Percentiles rank a stretch among this genome's conserved stretches.
Evolutionary conservation across 768 basidiomycete species (phyloP).

Genomic region (Rhodocollybia butyracea): DNA sequence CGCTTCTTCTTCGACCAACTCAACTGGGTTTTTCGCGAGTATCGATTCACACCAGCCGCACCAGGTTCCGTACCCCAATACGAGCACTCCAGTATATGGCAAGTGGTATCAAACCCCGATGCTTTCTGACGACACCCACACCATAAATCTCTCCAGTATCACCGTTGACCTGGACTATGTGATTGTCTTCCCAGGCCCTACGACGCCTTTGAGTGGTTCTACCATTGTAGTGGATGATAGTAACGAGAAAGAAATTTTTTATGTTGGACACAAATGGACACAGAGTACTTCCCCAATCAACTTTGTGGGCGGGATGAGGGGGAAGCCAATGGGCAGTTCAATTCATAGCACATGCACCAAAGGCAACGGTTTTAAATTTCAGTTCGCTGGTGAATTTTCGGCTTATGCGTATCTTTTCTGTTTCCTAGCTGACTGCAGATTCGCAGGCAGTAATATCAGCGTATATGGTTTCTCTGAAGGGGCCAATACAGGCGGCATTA

Average conservation of each 20-base stretch:
- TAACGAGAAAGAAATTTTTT: background rate
- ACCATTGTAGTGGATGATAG: constrained; percentile 6
- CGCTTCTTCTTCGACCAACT: background rate
- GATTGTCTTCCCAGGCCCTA: constrained; percentile 1
- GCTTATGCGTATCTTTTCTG: background rate
- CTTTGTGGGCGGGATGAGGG: background rate
- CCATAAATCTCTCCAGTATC: constrained; percentile 3
- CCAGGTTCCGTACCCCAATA: background rate
- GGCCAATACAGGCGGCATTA: background rate
- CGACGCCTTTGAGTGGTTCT: background rate
- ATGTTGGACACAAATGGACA: background rate
- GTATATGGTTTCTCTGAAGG: constrained; percentile 3
- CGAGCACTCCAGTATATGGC: background rate
- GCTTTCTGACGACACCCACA: background rate
- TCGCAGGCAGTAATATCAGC: background rate
- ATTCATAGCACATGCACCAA: background rate
- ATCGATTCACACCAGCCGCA: background rate
- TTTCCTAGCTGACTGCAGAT: background rate
- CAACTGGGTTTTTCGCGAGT: background rate
- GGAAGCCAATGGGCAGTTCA: background rate
- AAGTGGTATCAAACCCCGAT: constrained; percentile 1
- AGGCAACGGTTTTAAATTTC: background rate
- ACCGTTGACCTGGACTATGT: constrained; percentile 4
- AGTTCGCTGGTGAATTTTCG: background rate
- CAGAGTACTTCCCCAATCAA: background rate